Percentiles rank a stretch among this genome's conserved stretches.
phyloP scores from a whole-genome alignment of 208 protist genomes.

The Leptomonas pyrrhocoris region DNA sequence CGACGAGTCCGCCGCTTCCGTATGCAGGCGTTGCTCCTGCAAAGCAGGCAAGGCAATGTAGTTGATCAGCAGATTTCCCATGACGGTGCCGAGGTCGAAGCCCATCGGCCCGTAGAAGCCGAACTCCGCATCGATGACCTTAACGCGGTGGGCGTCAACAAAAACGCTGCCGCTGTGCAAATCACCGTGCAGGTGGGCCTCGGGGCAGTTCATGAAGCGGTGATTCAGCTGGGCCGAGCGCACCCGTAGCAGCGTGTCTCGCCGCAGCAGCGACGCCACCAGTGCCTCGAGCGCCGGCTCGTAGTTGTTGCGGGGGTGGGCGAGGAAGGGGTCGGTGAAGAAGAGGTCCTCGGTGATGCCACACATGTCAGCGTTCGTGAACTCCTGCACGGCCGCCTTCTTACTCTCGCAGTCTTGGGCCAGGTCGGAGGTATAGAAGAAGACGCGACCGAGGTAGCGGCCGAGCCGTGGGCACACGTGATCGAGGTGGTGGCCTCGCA shows the following conservation, averaged over 20 bases:
- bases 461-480: conserved; percentile 36
- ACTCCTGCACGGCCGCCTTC: conserved; percentile 41
- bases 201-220: conserved; percentile 42
- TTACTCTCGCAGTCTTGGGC: conserved; percentile 28
- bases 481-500: conserved; percentile 28
- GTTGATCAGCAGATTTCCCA: conserved; percentile 41
- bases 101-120: conserved; percentile 43
- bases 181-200: conserved; percentile 46
- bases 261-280: conserved; percentile 29
- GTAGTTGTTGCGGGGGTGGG: conserved; percentile 40
- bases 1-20: neutral
- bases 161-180: conserved; percentile 48
- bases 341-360: conserved; percentile 45
- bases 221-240: conserved; percentile 41
- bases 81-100: conserved; percentile 44
- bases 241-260: conserved; percentile 21
- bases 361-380: conserved; percentile 46
- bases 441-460: conserved; percentile 42
- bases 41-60: conserved; percentile 35
- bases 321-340: conserved; percentile 37
- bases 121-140: conserved; percentile 46
- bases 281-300: conserved; percentile 36
- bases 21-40: conserved; percentile 13
- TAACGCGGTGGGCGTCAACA: conserved; percentile 28
- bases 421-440: conserved; percentile 50